Evolutionary conservation across 2,329 filamentous ascomycete genomes (phyloP).

Genomic region (Phyllosticta citriasiana): DNA sequence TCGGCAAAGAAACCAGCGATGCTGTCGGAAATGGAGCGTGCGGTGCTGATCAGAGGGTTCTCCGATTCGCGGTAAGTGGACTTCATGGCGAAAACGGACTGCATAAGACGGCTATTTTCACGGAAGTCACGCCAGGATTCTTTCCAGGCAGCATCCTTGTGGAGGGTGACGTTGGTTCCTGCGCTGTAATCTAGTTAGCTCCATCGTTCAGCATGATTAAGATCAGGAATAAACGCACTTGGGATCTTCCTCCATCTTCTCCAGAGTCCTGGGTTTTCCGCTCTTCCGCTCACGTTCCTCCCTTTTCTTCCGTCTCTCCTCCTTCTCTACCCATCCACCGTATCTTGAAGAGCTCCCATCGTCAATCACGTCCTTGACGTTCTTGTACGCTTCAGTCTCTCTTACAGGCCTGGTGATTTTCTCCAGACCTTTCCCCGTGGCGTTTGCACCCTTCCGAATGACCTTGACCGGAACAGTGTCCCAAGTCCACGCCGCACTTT

Average conservation of each 20-base stretch:
- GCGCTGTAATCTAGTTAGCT: constrained; percentile 50
- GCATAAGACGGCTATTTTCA: constrained; percentile 79
- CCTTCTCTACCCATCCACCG: constrained; percentile 93
- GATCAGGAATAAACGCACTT: constrained; percentile 53
- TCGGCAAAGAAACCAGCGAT: constrained; percentile 95
- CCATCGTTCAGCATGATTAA: neutral
- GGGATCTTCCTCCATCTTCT: constrained; percentile 15
- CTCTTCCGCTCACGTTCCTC: constrained; percentile 57
- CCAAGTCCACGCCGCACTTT: constrained; percentile 94
- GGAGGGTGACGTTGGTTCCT: constrained; percentile 84
- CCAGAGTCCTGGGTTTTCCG: constrained; percentile 24
- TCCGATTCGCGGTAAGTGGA: constrained; percentile 90
- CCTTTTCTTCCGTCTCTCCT: constrained; percentile 74
- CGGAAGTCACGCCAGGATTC: constrained; percentile 97
- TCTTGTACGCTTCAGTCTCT: constrained; percentile 88
- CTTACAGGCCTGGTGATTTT: constrained; percentile 91
- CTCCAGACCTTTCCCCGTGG: constrained; percentile 78
- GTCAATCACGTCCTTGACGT: constrained; percentile 89
- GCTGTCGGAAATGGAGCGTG: constrained; percentile 84
- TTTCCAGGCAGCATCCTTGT: constrained; percentile 97
- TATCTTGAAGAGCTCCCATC: constrained; percentile 94
- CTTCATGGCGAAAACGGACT: constrained; percentile 78
- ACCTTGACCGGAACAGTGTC: constrained; percentile 90
- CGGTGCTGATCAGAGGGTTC: constrained; percentile 87
- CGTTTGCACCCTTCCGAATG: constrained; percentile 73